Base-by-base conservation (phyloP, 2,329 filamentous ascomycete species). In the Huntiella moniliformis region DNA sequence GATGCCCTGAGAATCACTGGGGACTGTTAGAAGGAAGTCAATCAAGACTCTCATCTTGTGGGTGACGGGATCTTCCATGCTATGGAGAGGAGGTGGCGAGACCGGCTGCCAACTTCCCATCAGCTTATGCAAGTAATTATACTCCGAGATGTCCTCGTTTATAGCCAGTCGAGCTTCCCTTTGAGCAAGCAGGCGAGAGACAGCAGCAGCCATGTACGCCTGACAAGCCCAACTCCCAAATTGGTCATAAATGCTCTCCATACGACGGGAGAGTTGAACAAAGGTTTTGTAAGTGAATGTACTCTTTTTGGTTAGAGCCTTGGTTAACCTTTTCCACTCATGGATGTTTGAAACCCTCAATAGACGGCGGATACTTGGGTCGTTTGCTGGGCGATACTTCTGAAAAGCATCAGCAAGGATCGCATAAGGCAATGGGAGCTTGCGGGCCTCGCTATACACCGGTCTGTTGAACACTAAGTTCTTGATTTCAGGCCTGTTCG, bases 161-260 rank as follows among this genome's bases (percentile, higher is more conserved):
- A 28, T 28, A 8, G 22, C 22, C 7, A 28, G 7, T 3, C 22
- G 22, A 28, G 22, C 22, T 8, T 28, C 22, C 10, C 22, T 28
- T 28, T 28, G 22, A 8, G 22, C 22, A 28, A 28, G 6, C 4
- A 28, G 10, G 10, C 22, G 55, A 0, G 79, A 76, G 1, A 79
- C 13, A 22, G 42, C 13, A 11, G 12, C 17, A 13, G 13, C 12
- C 8, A 12, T 37, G 55, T 77, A 86, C 42, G 68, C 70, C 42
- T 86, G 77, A 0, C 71, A 70, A 1, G 79, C 79, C 78, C 79
- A 87, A 1, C 64, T 52, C 0, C 82, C 82, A 3, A 86, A 65
- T 39, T 80, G 69, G 3, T 56, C 52, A 16, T 63, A 64, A 1
- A 86, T 65, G 11, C 67, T 65, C 1, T 51, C 40, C 10, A 69